A percentile compares a stretch with the other conserved stretches of the same genome.
Conservation (phyloP, 495 filamentous ascomycete species). For the Neurospora sp. region DNA sequence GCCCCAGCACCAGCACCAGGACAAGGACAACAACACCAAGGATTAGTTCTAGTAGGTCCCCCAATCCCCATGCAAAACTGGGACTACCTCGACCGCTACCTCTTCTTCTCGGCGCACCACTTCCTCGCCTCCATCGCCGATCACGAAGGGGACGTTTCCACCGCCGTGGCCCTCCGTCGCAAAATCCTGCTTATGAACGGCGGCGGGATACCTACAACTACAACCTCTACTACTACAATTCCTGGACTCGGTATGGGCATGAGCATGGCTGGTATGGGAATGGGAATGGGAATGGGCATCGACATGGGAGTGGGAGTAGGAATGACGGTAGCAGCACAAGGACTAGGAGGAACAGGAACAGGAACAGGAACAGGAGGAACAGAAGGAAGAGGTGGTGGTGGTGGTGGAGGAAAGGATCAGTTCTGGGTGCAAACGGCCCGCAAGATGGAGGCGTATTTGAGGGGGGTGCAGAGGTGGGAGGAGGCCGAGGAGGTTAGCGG, state of each 20-base stretch:
- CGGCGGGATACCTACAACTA: background rate
- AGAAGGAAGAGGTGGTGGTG: too few species aligned
- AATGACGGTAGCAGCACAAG: too few species aligned
- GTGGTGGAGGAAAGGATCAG: slow-evolving; percentile 4
- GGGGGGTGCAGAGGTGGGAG: slow-evolving; percentile 6
- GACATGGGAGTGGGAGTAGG: too few species aligned
- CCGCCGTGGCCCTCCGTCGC: slow-evolving; percentile 4
- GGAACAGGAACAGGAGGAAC: too few species aligned
- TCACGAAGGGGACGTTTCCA: slow-evolving; percentile 1
- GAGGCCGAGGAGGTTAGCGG: slow-evolving; percentile 12
- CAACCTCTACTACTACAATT: too few species aligned
- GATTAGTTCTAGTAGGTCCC: too few species aligned
- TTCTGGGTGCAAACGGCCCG: slow-evolving; percentile 23
- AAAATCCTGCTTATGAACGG: slow-evolving; percentile 7
- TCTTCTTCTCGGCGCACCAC: slow-evolving; percentile 17
- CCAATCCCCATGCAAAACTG: background rate
- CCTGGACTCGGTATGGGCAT: background rate
- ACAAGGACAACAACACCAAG: background rate
- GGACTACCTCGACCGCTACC: slow-evolving; percentile 17
- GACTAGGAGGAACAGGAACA: too few species aligned
- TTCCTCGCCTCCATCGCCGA: slow-evolving; percentile 22
- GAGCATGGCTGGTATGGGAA: background rate
- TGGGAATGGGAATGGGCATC: too few species aligned
- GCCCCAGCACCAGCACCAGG: background rate
- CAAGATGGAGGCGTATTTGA: slow-evolving; percentile 13